phyloP scores from a whole-genome alignment of 139 green algal species.

The Eudorina sp. region DNA sequence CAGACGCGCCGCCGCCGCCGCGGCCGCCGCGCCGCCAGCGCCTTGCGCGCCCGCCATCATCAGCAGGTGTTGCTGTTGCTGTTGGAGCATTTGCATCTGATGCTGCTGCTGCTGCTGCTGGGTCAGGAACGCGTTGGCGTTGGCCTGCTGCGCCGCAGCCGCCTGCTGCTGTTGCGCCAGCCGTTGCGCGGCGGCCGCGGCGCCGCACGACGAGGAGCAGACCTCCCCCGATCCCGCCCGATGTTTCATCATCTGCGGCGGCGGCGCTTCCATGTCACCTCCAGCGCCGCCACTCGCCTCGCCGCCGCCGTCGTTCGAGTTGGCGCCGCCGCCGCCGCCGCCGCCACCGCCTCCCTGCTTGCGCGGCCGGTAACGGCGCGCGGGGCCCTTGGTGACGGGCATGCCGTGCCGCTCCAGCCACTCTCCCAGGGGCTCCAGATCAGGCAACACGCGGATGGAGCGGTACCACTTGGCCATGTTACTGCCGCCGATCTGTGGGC shows the following conservation, averaged over 20 bases:
- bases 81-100: not conserved
- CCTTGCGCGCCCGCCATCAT: not conserved
- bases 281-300: conserved; percentile 7
- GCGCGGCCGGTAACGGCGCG: conserved; percentile 7
- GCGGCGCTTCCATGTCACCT: not conserved
- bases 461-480: conserved; percentile 50
- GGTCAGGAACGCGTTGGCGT: not conserved
- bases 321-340: not conserved
- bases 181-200: not conserved
- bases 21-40: not conserved
- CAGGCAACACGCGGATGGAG: conserved; percentile 46
- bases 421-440: conserved; percentile 43
- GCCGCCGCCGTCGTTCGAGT: not conserved
- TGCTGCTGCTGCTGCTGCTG: conserved; percentile 12
- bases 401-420: conserved; percentile 42
- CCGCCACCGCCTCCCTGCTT: not conserved
- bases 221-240: not conserved
- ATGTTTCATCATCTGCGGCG: not conserved
- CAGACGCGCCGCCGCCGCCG: not conserved
- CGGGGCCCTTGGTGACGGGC: conserved; percentile 34
- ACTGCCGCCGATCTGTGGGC: conserved; percentile 15
- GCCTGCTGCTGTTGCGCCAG: not conserved
- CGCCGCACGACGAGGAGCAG: not conserved
- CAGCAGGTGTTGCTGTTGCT: not conserved
- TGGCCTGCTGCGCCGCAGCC: not conserved